phyloP scores from a whole-genome alignment of 129 eudicot genomes.

The Smallanthus sonchifolius region DNA sequence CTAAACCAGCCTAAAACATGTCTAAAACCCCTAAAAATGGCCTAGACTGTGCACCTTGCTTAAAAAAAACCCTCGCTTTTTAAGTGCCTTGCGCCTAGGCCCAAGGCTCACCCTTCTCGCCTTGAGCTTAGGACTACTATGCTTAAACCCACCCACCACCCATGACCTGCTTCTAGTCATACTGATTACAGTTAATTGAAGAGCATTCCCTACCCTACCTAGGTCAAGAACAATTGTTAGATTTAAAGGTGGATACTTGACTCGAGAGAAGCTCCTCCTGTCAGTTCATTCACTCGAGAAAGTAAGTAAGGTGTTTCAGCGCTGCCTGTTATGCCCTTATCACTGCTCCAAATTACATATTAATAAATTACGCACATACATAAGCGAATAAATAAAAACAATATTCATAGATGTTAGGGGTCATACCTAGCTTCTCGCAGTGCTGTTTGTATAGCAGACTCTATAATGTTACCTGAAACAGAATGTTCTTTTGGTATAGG shows the following conservation, averaged over 20 bases:
- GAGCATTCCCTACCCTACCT: neutral
- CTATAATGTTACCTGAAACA: constrained; percentile 80
- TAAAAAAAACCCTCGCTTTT: no score
- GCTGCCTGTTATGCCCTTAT: constrained; percentile 77
- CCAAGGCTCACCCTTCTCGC: no score
- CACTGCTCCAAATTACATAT: constrained; percentile 38
- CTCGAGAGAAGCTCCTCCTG: constrained; percentile 94
- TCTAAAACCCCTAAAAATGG: no score
- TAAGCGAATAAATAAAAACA: neutral
- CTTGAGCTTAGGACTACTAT: no score
- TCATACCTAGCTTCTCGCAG: constrained; percentile 77
- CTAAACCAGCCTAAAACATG: no score
- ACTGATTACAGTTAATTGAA: neutral
- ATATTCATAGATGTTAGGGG: neutral
- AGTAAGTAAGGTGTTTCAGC: constrained; percentile 95
- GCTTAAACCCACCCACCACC: neutral
- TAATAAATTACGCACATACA: neutral
- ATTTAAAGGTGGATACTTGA: constrained; percentile 75
- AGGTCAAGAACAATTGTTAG: neutral
- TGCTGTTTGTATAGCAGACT: constrained; percentile 90
- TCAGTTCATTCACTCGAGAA: constrained; percentile 78
- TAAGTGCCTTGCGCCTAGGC: no score
- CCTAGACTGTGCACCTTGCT: no score
- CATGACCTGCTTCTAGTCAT: neutral
- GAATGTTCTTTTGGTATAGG: constrained; percentile 88